Percentiles rank a stretch among this genome's conserved stretches.
These are phyloP conservation scores for Cladosporium austrohemisphaericum DNA, from an alignment of 2,329 filamentous ascomycete species.

Conservation along the genomic window DNA sequence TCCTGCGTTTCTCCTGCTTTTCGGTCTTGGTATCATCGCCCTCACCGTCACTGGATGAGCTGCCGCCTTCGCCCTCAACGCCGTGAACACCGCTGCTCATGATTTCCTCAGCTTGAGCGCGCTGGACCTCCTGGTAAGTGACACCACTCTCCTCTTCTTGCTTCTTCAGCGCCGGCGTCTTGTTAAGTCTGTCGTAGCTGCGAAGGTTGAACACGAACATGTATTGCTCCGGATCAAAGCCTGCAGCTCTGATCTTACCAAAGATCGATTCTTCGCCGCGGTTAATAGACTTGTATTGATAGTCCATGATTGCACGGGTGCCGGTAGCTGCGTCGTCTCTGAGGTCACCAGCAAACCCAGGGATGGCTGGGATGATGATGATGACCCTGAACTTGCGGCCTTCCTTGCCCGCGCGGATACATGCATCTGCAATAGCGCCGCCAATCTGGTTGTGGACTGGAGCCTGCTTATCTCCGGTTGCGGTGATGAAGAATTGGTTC, in stretches of 20 bases:
- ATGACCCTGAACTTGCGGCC: slow-evolving; percentile 87
- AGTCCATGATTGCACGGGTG: slow-evolving; percentile 95
- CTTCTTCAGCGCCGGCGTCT: slow-evolving; percentile 67
- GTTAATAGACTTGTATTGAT: slow-evolving; percentile 94
- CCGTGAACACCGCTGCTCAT: slow-evolving; percentile 73
- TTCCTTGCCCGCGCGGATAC: slow-evolving; percentile 75
- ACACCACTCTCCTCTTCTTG: slow-evolving; percentile 79
- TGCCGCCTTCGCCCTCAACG: slow-evolving; percentile 34
- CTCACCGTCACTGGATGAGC: slow-evolving; percentile 22
- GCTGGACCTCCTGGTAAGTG: slow-evolving; percentile 79
- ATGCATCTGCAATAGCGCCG: slow-evolving; percentile 83
- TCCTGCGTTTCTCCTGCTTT: slow-evolving; percentile 37
- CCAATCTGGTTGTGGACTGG: slow-evolving; percentile 89
- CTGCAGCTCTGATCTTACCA: slow-evolving; percentile 67
- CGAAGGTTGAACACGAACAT: slow-evolving; percentile 93
- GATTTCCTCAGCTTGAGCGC: slow-evolving; percentile 82
- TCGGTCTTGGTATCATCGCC: slow-evolving; percentile 27
- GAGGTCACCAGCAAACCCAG: slow-evolving; percentile 90
- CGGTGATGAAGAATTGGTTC: slow-evolving; percentile 97
- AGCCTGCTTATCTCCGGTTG: slow-evolving; percentile 80
- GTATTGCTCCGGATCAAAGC: slow-evolving; percentile 73
- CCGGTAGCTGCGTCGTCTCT: slow-evolving; percentile 77
- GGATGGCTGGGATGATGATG: slow-evolving; percentile 82
- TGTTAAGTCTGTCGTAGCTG: slow-evolving; percentile 88
- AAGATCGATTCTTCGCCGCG: slow-evolving; percentile 90